phyloP scores from a whole-genome alignment of 768 basidiomycete genomes.

The Clitopilus passeckerianus region DNA sequence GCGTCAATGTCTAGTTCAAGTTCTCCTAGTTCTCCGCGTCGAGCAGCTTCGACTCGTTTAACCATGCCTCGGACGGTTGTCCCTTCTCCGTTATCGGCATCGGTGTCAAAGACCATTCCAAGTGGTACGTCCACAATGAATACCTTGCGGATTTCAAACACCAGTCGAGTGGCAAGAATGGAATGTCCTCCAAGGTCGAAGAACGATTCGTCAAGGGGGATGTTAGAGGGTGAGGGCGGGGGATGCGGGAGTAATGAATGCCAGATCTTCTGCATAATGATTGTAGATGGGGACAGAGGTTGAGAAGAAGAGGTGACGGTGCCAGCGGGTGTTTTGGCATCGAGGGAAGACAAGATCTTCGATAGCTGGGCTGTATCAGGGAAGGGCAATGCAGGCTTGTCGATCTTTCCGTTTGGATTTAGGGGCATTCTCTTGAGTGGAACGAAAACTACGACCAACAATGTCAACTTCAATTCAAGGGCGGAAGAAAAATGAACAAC shows the following conservation, averaged over 20 bases:
- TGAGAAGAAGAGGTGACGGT: conserved; percentile 22
- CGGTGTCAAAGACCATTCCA: conserved; percentile 81
- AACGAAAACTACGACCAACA: conserved; percentile 70
- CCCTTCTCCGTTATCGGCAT: conserved; percentile 70
- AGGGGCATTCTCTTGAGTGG: conserved; percentile 94
- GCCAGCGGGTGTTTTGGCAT: conserved; percentile 30
- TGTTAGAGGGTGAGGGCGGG: conserved; percentile 68
- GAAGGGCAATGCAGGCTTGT: conserved; percentile 97
- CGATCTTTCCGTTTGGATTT: conserved; percentile 98
- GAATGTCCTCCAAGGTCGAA: conserved; percentile 99
- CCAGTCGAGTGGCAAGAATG: conserved; percentile 93
- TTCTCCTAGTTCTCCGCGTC: conserved; percentile 21
- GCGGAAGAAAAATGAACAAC: not conserved
- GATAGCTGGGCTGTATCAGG: conserved; percentile 85
- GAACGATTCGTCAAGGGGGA: conserved; percentile 91
- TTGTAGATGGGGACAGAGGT: conserved; percentile 63
- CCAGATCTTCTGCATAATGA: conserved; percentile 85
- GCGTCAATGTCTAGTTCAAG: not conserved
- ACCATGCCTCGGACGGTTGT: not conserved
- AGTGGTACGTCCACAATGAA: conserved; percentile 91
- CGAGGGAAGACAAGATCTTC: conserved; percentile 26
- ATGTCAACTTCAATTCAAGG: not conserved
- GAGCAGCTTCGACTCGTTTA: not conserved
- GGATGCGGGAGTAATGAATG: conserved; percentile 47
- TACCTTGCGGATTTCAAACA: conserved; percentile 92